These are phyloP conservation scores for Entomortierella lignicola DNA, from an alignment of 192 early-diverging fungal species.

Conservation along the genomic window DNA sequence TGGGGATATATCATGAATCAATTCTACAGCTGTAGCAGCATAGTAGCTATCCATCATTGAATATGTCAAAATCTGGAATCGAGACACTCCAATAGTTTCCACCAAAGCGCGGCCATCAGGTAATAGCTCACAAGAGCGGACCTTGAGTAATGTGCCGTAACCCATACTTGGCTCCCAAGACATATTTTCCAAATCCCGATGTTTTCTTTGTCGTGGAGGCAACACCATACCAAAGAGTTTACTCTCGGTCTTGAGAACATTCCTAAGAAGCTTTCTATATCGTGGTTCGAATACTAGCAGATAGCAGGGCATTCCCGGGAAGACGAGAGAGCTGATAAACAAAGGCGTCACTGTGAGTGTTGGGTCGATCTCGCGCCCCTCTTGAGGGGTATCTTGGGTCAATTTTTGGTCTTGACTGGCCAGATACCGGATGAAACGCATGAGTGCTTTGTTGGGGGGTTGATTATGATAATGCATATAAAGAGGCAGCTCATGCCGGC, in stretches of 20 bases:
- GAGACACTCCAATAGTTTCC: conserved; percentile 60
- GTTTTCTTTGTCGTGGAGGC: conserved; percentile 13
- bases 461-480: conserved; percentile 54
- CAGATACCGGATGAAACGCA: conserved; percentile 33
- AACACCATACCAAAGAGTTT: conserved; percentile 68
- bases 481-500: conserved; percentile 50
- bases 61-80: conserved; percentile 55
- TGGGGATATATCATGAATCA: conserved; percentile 58
- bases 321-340: conserved; percentile 66
- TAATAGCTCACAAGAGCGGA: conserved; percentile 55
- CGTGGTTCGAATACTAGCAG: conserved; percentile 75
- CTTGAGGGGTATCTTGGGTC: background rate
- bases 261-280: conserved; percentile 70
- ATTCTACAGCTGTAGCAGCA: conserved; percentile 56
- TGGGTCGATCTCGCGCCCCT: conserved; percentile 49
- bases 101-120: conserved; percentile 65
- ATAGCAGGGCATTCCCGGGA: conserved; percentile 68
- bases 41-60: conserved; percentile 61
- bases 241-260: conserved; percentile 56
- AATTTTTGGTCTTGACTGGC: background rate
- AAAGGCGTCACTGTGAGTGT: conserved; percentile 62
- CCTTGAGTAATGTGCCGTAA: conserved; percentile 64
- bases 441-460: conserved; percentile 41
- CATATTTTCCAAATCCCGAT: conserved; percentile 1
- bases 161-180: conserved; percentile 49